Base-by-base conservation (phyloP, 306 rosid species). In the Citrullus mucosospermus region DNA sequence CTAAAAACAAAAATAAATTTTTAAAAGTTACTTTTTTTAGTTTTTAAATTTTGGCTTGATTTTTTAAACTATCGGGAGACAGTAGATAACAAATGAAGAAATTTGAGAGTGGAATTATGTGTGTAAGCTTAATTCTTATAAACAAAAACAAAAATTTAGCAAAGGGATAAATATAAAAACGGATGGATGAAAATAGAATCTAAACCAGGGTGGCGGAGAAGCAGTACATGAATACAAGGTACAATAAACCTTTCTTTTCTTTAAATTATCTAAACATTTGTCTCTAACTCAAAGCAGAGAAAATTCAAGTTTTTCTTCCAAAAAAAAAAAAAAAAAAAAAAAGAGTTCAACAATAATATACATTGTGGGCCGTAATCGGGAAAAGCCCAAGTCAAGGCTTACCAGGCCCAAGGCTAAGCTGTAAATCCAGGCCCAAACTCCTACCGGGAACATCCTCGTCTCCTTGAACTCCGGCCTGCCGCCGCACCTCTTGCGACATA, bases 381-480 rank as follows among this genome's bases (percentile, higher is more conserved):
- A 36, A 68, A 66, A 15, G 39, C 76, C 78, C 57, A 79, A 79
- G 55, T 79, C 78, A 69, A 56, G 78, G 48, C 20, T 60, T 63
- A 57, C 60, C 41, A 30, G 50, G 82, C 25, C 82, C 82, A 44
- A 88, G 80, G 41, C 90, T 68, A 57, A 88, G 88, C 30, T 81
- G 88, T 59, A 88, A 86, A 80, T 88, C 82, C 80, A 86, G 78
- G 55, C 87, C 83, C 9, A 86, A 83, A 50, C 84, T 78, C 46
- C 65, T 78, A 8, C 65, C 22, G 46, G 60, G 25, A 41, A 63
- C 41, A 18, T 55, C 60, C 16, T 73, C 83, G 0, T 85, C 67
- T 7, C 81, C 13, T 25, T 25, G 28, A 15, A 67, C 57, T 1
- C 69, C 78, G 53, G 25, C 48, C 36, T 28, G 72, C 13, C 17